phyloP scores from a whole-genome alignment of 2,329 filamentous ascomycete genomes.

The Xylaria sp. region DNA sequence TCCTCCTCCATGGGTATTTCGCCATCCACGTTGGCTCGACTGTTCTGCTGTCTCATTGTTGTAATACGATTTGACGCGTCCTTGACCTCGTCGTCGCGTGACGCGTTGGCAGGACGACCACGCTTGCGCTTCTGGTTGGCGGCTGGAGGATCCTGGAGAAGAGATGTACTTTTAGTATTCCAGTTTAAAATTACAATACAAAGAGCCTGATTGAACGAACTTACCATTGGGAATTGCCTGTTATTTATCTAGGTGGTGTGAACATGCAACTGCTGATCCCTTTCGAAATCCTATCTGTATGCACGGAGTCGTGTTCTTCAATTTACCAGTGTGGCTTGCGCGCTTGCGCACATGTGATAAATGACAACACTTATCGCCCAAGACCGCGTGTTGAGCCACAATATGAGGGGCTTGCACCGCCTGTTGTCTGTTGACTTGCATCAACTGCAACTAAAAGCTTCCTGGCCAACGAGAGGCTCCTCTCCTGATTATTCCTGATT shows the following conservation, averaged over 20 bases:
- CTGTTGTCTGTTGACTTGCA: constrained; percentile 20
- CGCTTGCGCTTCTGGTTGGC: constrained; percentile 56
- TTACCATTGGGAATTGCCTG: constrained; percentile 21
- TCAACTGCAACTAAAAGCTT: constrained; percentile 18
- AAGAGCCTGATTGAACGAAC: background rate
- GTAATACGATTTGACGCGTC: constrained; percentile 42
- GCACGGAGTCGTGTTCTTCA: constrained; percentile 14
- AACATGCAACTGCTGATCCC: background rate
- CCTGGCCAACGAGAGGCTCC: constrained; percentile 32
- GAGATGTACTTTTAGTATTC: constrained; percentile 12
- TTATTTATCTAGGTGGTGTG: background rate
- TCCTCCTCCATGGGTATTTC: constrained; percentile 36
- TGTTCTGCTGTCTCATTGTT: constrained; percentile 37
- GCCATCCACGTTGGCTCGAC: constrained; percentile 24
- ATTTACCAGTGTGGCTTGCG: constrained; percentile 24
- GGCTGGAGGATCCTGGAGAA: constrained; percentile 40
- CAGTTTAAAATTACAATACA: background rate
- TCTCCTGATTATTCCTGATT: constrained; percentile 19
- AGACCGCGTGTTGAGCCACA: constrained; percentile 12
- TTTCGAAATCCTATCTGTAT: background rate
- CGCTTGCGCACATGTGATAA: constrained; percentile 20
- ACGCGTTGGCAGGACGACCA: constrained; percentile 56
- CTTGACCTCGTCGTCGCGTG: constrained; percentile 44
- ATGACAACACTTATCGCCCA: background rate
- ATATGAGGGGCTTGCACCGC: background rate